Evolutionary conservation across 2,329 filamentous ascomycete species (phyloP).

Genomic region (Ophiostoma ulmi): DNA sequence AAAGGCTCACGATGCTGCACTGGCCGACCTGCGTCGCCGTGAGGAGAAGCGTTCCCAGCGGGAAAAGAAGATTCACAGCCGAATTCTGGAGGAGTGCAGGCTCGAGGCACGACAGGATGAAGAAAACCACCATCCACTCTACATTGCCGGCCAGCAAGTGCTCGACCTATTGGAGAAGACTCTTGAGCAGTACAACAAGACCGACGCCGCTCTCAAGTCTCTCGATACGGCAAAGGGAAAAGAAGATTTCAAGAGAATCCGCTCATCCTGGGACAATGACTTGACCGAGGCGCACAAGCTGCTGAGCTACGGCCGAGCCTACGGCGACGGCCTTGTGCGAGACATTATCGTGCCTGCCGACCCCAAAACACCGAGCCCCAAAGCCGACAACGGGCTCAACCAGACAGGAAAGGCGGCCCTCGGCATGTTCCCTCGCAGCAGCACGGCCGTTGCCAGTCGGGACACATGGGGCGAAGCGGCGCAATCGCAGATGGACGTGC

Average conservation of each 20-base stretch:
- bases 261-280: slow-evolving; percentile 26
- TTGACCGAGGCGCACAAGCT: slow-evolving; percentile 25
- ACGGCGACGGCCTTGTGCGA: slow-evolving; percentile 27
- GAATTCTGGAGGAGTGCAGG: slow-evolving; percentile 1
- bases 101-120: no score
- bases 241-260: neutral
- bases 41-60: slow-evolving; percentile 17
- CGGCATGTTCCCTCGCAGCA: slow-evolving; percentile 26
- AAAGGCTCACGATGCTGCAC: slow-evolving; percentile 15
- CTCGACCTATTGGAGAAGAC: slow-evolving; percentile 21
- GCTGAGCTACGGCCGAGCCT: slow-evolving; percentile 26
- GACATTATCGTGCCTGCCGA: slow-evolving; percentile 26
- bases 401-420: slow-evolving; percentile 26
- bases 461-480: slow-evolving; percentile 28
- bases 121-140: slow-evolving; percentile 19
- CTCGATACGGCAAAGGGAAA: neutral
- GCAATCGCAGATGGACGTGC: slow-evolving; percentile 25
- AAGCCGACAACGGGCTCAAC: slow-evolving; percentile 17
- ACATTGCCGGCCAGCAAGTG: slow-evolving; percentile 22
- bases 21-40: slow-evolving; percentile 16
- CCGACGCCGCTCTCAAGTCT: slow-evolving; percentile 16
- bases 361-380: neutral
- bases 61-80: neutral
- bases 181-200: slow-evolving; percentile 23
- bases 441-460: slow-evolving; percentile 17